Conservation (phyloP, 106 monocot species). For the Gastrodia elata region DNA sequence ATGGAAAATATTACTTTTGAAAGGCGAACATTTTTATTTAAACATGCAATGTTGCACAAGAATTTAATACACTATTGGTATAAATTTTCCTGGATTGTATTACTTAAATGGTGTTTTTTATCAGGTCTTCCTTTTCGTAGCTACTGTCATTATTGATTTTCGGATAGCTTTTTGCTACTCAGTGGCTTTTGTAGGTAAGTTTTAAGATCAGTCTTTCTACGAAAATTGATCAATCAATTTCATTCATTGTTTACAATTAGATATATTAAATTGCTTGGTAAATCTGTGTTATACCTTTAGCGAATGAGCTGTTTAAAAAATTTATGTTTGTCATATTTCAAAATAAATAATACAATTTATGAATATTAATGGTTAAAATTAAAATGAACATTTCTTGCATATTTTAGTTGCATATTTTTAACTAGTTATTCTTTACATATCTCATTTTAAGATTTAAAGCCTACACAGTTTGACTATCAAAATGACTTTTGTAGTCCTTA, state of each 20-base stretch:
- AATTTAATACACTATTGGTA: not conserved
- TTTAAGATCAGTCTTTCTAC: not conserved
- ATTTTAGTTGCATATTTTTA: no score
- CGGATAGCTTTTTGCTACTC: slow-evolving; percentile 50
- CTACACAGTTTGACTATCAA: no score
- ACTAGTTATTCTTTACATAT: no score
- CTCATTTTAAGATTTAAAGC: no score
- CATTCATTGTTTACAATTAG: not conserved
- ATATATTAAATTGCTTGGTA: not conserved
- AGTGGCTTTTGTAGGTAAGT: slow-evolving; percentile 53
- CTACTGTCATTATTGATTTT: slow-evolving; percentile 46
- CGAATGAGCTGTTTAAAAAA: no score
- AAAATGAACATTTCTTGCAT: no score
- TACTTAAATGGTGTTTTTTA: not conserved
- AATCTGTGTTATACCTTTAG: no score
- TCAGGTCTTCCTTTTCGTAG: slow-evolving; percentile 66
- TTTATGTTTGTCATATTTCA: no score
- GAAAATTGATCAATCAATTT: not conserved
- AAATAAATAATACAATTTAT: no score
- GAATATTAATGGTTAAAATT: no score
- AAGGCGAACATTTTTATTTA: not conserved
- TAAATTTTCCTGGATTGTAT: not conserved
- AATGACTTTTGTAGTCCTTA: no score
- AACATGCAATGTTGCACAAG: not conserved
- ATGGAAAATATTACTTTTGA: not conserved